A percentile compares a stretch with the other conserved stretches of the same genome.
phyloP scores from a whole-genome alignment of 768 basidiomycete species.

The Auricularia sp. region DNA sequence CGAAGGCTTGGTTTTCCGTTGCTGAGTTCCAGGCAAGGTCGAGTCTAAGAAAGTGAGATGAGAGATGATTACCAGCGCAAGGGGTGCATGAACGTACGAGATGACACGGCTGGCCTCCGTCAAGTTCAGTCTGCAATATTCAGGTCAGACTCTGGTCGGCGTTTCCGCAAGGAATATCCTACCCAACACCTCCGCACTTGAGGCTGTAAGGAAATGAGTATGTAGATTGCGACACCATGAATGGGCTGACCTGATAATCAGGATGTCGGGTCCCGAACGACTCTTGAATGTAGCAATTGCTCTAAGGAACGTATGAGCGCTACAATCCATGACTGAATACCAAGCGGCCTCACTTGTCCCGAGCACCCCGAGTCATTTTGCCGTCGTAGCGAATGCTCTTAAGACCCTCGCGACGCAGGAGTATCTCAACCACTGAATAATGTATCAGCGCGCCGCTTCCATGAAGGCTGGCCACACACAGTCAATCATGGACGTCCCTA shows the following conservation, averaged over 20 bases:
- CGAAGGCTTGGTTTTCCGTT: conserved; percentile 54
- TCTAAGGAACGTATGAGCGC: conserved; percentile 1
- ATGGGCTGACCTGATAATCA: conserved; percentile 45
- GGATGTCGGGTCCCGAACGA: conserved; percentile 46
- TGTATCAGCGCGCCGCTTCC: neutral
- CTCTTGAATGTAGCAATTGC: conserved; percentile 45
- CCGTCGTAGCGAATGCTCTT: conserved; percentile 55
- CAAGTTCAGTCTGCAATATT: conserved; percentile 36
- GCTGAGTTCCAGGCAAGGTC: conserved; percentile 70
- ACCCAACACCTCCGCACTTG: conserved; percentile 60
- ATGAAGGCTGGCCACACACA: conserved; percentile 15
- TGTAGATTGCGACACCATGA: conserved; percentile 3
- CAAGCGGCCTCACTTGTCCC: conserved; percentile 27
- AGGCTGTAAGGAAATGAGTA: conserved; percentile 28
- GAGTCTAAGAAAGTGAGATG: conserved; percentile 31
- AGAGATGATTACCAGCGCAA: neutral
- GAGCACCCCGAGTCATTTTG: conserved; percentile 45
- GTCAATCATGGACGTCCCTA: conserved; percentile 69
- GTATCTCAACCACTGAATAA: conserved; percentile 33
- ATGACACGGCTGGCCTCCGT: conserved; percentile 60
- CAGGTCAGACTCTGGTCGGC: neutral
- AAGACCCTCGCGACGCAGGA: conserved; percentile 50
- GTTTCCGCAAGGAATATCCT: neutral
- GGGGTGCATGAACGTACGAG: conserved; percentile 32
- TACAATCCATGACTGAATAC: too few species aligned